Evolutionary conservation across 1,284 basidiomycete genomes (phyloP), one percentile per base, ranked within the genome.

Genomic region (Waitea zeae): DNA sequence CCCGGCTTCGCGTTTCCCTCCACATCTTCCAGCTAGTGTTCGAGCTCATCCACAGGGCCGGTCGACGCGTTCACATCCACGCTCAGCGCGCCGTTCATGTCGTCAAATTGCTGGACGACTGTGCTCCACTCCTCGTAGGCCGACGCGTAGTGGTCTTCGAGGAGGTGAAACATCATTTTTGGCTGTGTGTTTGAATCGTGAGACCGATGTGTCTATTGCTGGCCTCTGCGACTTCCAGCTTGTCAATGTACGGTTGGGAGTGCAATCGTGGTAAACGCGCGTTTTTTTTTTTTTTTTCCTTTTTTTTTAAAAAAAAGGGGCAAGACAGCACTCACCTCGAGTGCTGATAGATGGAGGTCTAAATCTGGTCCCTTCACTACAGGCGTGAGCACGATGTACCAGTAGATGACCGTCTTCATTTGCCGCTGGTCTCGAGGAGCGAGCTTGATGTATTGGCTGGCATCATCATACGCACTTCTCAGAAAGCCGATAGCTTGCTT

Each of bases 381-480:
- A 7, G 29, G 7, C n/a, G 57, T 60, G 20, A 74, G 54, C 9
- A 67, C 44, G n/a, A 72, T 60, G 43, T 61, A 63, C 70, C 70
- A 72, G 43, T 68, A 65, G 3, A 66, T 44, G 11, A 73, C 58
- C 24, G 56, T 62, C 48, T 61, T 62, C 61, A 71, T 65, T 43
- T 71, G 58, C 17, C 67, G 53, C 30, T 64, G 64, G 44, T 76
- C 73, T 1, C 73, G 72, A 0, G 73, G 69, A 0, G 70, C 70
- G 31, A 64, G 50, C 0, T 54, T 49, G 2, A 71, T 54, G 45
- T 65, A 77, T 5, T 52, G 51, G 42, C 65, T 68, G 11, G 71
- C 59, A 42, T 77, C 72, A 22, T 76, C 70, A 40, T 62, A 47
- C 1, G 73, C 68, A 20, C 53, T 58, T 39, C 48, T 62, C 36